A percentile compares a stretch with the other conserved stretches of the same genome.
Conservation (phyloP, 805 yeast species). For the Saccharomycopsis sp. region DNA sequence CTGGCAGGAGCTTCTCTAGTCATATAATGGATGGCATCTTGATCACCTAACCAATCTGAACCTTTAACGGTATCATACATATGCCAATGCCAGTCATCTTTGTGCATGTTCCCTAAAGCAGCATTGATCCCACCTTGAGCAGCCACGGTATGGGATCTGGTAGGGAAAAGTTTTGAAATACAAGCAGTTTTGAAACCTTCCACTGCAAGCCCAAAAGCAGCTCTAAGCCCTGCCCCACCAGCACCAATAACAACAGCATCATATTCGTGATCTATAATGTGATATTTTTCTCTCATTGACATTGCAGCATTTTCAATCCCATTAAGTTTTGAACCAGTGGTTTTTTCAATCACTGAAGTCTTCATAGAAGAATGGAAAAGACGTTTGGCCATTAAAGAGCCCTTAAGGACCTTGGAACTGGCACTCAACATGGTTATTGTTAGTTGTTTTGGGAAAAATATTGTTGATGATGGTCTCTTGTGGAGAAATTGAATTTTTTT, state of each 20-base stretch:
- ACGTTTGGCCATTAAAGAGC: conserved; percentile 1
- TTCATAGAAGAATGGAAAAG: conserved; percentile 6
- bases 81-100: conserved; percentile 99
- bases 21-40: conserved; percentile 98
- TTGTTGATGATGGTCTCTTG: too few relatives aligned
- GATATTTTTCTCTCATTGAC: conserved; percentile 61
- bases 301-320: conserved; percentile 41
- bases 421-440: too few relatives aligned
- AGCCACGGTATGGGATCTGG: conserved; percentile 97
- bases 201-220: conserved; percentile 95
- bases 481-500: too few relatives aligned
- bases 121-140: conserved; percentile 99
- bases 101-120: conserved; percentile 97
- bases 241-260: conserved; percentile 98
- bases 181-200: conserved; percentile 98
- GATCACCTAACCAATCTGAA: conserved; percentile 99
- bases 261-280: conserved; percentile 93
- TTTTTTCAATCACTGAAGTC: conserved; percentile 23
- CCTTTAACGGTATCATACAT: conserved; percentile 99
- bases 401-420: neutral
- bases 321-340: conserved; percentile 25
- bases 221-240: conserved; percentile 98
- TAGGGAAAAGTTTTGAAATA: conserved; percentile 92
- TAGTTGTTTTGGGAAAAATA: too few relatives aligned
- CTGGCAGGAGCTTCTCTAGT: conserved; percentile 96